Conservation (phyloP, 495 filamentous ascomycete genomes). For the Annulohypoxylon moriforme region DNA sequence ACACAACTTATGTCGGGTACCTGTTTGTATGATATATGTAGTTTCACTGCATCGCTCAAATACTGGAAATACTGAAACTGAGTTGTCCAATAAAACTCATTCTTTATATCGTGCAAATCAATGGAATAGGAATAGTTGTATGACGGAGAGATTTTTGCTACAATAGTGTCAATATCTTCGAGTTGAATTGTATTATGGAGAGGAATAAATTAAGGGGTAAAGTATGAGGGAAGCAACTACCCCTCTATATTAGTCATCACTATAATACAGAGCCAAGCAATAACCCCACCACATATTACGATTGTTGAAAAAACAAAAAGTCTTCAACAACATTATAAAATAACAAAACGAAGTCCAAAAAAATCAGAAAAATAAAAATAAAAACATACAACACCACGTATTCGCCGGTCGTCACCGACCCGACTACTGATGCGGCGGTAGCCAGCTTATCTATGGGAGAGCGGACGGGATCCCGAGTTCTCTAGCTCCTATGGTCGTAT, state of each 20-base stretch:
- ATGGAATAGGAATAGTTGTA: too few species aligned
- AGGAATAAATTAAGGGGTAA: not conserved
- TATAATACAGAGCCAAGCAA: too few species aligned
- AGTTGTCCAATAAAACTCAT: not conserved
- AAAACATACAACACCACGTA: slow-evolving; percentile 61
- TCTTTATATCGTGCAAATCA: not conserved
- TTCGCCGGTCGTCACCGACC: slow-evolving; percentile 64
- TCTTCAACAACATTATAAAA: not conserved
- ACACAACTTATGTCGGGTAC: not conserved
- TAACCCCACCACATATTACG: too few species aligned
- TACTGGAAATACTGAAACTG: too few species aligned
- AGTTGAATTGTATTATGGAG: not conserved
- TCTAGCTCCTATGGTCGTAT: slow-evolving; percentile 61
- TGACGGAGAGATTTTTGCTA: too few species aligned
- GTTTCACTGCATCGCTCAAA: too few species aligned
- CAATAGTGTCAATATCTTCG: too few species aligned
- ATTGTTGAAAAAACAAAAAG: not conserved
- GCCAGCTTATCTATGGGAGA: slow-evolving; percentile 59
- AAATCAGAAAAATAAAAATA: slow-evolving; percentile 5
- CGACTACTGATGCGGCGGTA: slow-evolving; percentile 58
- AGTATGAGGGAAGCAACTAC: not conserved
- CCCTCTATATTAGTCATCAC: not conserved
- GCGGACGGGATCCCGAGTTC: slow-evolving; percentile 63
- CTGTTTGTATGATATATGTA: too few species aligned
- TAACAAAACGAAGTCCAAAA: not conserved